Percentiles rank a stretch among this genome's conserved stretches.
phyloP scores from a whole-genome alignment of 2,329 filamentous ascomycete species.

The Verticillium albo-atrum region DNA sequence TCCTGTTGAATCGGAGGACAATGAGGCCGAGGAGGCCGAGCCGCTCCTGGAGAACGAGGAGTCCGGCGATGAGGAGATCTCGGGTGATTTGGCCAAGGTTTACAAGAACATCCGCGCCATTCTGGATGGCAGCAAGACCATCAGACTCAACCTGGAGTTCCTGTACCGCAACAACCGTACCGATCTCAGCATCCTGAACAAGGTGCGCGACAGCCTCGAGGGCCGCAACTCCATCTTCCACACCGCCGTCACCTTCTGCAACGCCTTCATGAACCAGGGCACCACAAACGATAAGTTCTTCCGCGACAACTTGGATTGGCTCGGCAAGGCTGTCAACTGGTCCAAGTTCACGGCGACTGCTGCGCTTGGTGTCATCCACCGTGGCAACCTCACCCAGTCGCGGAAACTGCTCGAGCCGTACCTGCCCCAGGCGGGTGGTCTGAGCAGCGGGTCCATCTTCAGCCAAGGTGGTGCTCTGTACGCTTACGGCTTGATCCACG shows the following conservation, averaged over 20 bases:
- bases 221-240: conserved; percentile 98
- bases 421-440: conserved; percentile 71
- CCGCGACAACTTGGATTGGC: conserved; percentile 94
- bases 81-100: conserved; percentile 49
- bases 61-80: conserved; percentile 33
- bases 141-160: conserved; percentile 93
- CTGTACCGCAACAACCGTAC: conserved; percentile 93
- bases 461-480: conserved; percentile 96
- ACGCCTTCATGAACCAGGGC: conserved; percentile 98
- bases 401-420: conserved; percentile 93
- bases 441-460: conserved; percentile 81
- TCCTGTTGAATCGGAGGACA: conserved; percentile 38
- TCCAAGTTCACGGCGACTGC: conserved; percentile 98
- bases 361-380: conserved; percentile 92
- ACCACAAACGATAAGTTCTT: conserved; percentile 99
- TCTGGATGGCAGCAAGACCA: conserved; percentile 86
- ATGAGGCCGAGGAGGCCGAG: conserved; percentile 36
- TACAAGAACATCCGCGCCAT: conserved; percentile 63
- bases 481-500: conserved; percentile 92
- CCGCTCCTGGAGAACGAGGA: conserved; percentile 45
- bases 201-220: conserved; percentile 91
- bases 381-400: conserved; percentile 89
- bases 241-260: conserved; percentile 93
- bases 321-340: conserved; percentile 98
- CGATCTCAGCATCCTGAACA: conserved; percentile 89